These are phyloP conservation scores for Metrosideros polymorpha DNA, from an alignment of 441 rosid genomes.

Conservation along the genomic window DNA sequence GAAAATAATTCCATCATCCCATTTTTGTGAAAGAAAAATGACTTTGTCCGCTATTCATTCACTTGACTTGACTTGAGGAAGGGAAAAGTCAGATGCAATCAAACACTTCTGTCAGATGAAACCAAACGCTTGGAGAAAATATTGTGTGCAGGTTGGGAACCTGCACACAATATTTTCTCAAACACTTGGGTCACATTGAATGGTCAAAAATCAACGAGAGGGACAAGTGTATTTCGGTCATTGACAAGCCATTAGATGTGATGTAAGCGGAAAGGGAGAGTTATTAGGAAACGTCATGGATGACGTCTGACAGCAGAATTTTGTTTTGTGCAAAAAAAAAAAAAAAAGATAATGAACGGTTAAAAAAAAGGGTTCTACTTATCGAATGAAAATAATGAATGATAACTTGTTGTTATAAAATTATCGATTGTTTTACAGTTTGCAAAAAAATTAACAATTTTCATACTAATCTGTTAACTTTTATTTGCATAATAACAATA, in stretches of 20 bases:
- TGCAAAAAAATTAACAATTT: not conserved
- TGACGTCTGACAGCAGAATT: not conserved
- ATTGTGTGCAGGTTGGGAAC: no score
- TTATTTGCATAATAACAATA: no score
- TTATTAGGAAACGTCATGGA: not conserved
- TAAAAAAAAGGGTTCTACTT: not conserved
- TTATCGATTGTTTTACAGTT: not conserved
- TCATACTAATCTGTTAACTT: not conserved
- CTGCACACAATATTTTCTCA: no score
- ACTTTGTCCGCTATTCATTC: not conserved
- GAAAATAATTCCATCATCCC: no score
- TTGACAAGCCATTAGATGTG: no score
- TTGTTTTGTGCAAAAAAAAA: not conserved
- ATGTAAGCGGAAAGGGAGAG: not conserved
- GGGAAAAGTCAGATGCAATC: not conserved
- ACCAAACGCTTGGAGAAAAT: no score
- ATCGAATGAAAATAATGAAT: not conserved
- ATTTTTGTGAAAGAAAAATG: not conserved
- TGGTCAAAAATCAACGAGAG: no score
- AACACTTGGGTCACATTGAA: no score
- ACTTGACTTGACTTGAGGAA: not conserved
- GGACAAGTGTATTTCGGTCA: no score
- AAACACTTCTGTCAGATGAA: not conserved
- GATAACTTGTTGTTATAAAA: not conserved
- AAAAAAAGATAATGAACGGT: not conserved